Percentiles rank a stretch among this genome's conserved stretches.
phyloP scores from a whole-genome alignment of 257 asterid genomes.

The Solanum acaule region DNA sequence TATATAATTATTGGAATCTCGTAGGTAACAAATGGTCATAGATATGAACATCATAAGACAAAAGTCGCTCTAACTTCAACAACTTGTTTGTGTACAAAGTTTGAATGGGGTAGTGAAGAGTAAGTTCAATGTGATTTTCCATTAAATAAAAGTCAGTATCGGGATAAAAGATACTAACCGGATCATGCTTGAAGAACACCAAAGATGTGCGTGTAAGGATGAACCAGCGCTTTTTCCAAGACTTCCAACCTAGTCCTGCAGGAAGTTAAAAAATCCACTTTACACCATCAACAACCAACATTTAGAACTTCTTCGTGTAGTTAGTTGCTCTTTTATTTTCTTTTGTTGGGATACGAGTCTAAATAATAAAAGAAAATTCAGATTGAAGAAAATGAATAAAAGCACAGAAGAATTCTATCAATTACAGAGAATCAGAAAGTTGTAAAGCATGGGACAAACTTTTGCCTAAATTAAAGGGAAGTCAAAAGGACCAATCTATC shows the following conservation, averaged over 20 bases:
- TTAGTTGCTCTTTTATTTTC: not conserved
- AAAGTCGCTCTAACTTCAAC: not conserved
- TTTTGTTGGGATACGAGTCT: not conserved
- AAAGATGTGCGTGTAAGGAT: conserved; percentile 93
- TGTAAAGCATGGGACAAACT: not conserved
- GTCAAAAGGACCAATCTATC: not conserved
- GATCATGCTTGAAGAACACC: conserved; percentile 93
- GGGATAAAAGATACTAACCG: conserved; percentile 46
- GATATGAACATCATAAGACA: not conserved
- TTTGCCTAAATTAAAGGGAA: not conserved
- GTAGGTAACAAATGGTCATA: not conserved
- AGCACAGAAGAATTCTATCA: not conserved
- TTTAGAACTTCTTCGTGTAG: not conserved
- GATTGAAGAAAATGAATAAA: not conserved
- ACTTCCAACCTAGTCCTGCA: conserved; percentile 95
- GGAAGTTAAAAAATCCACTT: not conserved
- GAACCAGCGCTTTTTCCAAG: conserved; percentile 97
- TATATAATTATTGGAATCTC: not conserved
- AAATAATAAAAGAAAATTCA: not conserved
- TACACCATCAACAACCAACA: not conserved
- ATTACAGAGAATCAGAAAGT: not conserved
- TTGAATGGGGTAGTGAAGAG: not conserved
- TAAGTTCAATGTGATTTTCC: not conserved
- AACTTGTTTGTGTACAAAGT: not conserved
- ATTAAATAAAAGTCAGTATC: not conserved